A percentile compares a stretch with the other conserved stretches of the same genome.
phyloP scores from a whole-genome alignment of 345 rosid genomes.

The Camelina sativa region DNA sequence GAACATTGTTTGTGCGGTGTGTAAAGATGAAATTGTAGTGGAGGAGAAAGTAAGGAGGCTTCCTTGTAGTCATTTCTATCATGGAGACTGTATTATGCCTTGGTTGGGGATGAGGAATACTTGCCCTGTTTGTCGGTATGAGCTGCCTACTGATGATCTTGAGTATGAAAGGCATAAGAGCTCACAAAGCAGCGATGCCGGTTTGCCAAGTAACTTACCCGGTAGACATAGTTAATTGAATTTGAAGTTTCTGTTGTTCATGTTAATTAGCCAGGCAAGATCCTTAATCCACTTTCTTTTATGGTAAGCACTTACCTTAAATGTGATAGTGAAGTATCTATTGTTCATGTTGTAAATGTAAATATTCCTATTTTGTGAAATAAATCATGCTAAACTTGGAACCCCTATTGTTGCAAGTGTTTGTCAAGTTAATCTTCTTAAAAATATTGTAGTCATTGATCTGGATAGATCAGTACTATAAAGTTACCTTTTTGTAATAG shows the following conservation, averaged over 20 bases:
- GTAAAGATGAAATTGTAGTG: conserved; percentile 53
- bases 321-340: conserved; percentile 24
- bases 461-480: neutral
- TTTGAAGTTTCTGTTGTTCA: conserved; percentile 5
- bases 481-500: conserved; percentile 3
- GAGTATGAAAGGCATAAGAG: conserved; percentile 50
- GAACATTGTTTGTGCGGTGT: conserved; percentile 52
- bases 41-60: conserved; percentile 52
- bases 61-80: conserved; percentile 59
- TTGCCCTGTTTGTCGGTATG: conserved; percentile 61
- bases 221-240: conserved; percentile 35
- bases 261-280: conserved; percentile 30
- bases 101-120: conserved; percentile 60
- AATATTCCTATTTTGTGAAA: conserved; percentile 29
- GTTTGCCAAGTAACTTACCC: neutral
- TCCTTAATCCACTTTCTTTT: conserved; percentile 28
- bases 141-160: conserved; percentile 59
- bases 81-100: conserved; percentile 57
- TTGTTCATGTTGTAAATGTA: conserved; percentile 42
- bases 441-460: neutral
- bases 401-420: conserved; percentile 18
- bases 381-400: conserved; percentile 28
- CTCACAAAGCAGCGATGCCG: conserved; percentile 22
- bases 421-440: conserved; percentile 16
- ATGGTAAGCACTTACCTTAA: conserved; percentile 16